Evolutionary conservation across 805 yeast species (phyloP), one percentile per base, ranked within the genome.

Genomic region (Lipomyces mesembrius): DNA sequence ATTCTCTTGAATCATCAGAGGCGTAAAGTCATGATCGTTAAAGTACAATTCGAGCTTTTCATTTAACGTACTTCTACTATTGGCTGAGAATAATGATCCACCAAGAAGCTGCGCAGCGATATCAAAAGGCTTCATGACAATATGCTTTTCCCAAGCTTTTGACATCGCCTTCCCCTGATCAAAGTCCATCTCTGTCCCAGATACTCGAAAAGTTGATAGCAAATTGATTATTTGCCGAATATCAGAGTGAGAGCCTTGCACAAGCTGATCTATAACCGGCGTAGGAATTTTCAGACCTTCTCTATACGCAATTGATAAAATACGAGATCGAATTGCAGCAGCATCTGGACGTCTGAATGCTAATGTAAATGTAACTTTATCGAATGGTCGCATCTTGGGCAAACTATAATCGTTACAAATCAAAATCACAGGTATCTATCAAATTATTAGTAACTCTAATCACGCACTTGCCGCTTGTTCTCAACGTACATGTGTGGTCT

Each of bases 351-450:
- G 84, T 78, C 97, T 84, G 80, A 95, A 95, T 39, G 89, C 90
- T 67, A 95, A 74, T 72, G 92, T 97, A 68, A 84, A 83, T 3
- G 95, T 87, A 20, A 87, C 89, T 69, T 89, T 83, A 77, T 95
- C 99, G 76, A 95, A 94, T 0, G 97, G 95, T 74, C 97, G 84
- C 98, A 95, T 94, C 75, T 95, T 95, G 0, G 97, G 98, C 66
- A 91, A 82, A 20, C 91, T 85, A 72, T 90, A 88, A 76, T 95
- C 99, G 79, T 95, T 95, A 80, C 98, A 94, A 69, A 95, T 93
- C 62, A 94, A 82, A 66, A 95, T 92, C 80, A 95, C 84, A 17
- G 99, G 99, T 73, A 94, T 91, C 64, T 66, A 37, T 54, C 6
- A 29, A 25, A 35, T 43, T 22, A n/a, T 43, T 43, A 43, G 49